Percentiles rank a stretch among this genome's conserved stretches.
Evolutionary conservation across 495 filamentous ascomycete genomes (phyloP).

Genomic region (Penicillium daleae): DNA sequence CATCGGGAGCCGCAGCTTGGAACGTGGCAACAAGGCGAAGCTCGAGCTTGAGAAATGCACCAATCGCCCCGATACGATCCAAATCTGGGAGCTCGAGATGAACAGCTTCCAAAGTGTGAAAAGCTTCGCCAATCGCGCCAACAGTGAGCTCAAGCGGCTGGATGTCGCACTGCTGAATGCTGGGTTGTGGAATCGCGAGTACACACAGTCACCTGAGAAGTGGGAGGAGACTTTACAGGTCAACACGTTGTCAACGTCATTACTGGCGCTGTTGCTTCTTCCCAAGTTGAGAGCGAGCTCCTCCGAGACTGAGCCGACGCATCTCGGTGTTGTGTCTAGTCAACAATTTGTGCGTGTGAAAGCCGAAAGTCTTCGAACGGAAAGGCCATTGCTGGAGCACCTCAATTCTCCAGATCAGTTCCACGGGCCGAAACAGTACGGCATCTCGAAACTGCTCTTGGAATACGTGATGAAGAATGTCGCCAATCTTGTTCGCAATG

Average conservation of each 20-base stretch:
- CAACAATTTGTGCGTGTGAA: constrained; percentile 46
- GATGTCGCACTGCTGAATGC: constrained; percentile 54
- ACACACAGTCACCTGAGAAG: constrained; percentile 42
- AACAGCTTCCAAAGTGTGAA: constrained; percentile 52
- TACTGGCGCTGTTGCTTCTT: constrained; percentile 60
- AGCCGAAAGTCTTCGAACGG: constrained; percentile 36
- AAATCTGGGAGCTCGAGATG: constrained; percentile 62
- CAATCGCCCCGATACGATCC: constrained; percentile 42
- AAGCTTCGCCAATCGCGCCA: constrained; percentile 46
- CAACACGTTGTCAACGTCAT: constrained; percentile 60
- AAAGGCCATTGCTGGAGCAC: constrained; percentile 37
- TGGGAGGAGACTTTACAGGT: constrained; percentile 62
- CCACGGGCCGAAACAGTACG: constrained; percentile 45
- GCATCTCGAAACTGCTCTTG: constrained; percentile 51
- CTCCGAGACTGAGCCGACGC: constrained; percentile 31
- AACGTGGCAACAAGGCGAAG: constrained; percentile 52
- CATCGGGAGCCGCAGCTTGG: constrained; percentile 44
- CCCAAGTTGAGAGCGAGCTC: constrained; percentile 45
- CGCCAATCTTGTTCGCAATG: constrained; percentile 34
- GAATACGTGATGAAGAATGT: constrained; percentile 49
- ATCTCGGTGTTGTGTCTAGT: constrained; percentile 47
- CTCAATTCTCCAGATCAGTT: constrained; percentile 36
- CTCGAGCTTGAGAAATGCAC: constrained; percentile 50
- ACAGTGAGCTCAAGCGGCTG: constrained; percentile 40
- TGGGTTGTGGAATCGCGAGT: constrained; percentile 45